A percentile compares a stretch with the other conserved stretches of the same genome.
Evolutionary conservation across 2,329 filamentous ascomycete genomes (phyloP).

Genomic region (Chaetomium strumarium): DNA sequence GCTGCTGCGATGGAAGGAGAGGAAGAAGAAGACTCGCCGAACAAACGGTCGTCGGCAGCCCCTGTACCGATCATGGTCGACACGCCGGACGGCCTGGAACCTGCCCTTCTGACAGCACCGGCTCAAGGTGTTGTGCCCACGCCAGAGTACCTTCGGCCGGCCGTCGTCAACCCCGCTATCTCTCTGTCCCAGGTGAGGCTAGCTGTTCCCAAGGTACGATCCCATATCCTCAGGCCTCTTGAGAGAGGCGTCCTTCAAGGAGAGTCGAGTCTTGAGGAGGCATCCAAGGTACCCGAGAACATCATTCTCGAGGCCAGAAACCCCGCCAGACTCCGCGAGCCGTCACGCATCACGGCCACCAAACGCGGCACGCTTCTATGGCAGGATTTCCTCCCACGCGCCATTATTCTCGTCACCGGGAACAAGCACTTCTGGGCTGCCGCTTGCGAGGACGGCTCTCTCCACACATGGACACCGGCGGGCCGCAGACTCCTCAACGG

Average conservation of each 20-base stretch:
- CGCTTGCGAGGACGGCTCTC: slow-evolving; percentile 83
- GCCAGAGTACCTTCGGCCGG: slow-evolving; percentile 81
- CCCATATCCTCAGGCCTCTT: slow-evolving; percentile 73
- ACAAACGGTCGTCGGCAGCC: slow-evolving; percentile 55
- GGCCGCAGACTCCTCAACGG: slow-evolving; percentile 81
- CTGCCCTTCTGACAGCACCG: slow-evolving; percentile 58
- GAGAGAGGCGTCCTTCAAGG: slow-evolving; percentile 57
- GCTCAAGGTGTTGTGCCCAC: slow-evolving; percentile 58
- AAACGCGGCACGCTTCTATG: slow-evolving; percentile 77
- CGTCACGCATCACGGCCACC: slow-evolving; percentile 74
- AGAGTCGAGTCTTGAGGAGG: slow-evolving; percentile 52
- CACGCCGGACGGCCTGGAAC: slow-evolving; percentile 69
- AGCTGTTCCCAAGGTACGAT: slow-evolving; percentile 80
- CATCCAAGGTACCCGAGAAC: slow-evolving; percentile 59
- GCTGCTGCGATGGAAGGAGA: slow-evolving; percentile 67
- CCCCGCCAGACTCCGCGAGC: slow-evolving; percentile 69
- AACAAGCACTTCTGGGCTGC: slow-evolving; percentile 89
- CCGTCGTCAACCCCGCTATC: slow-evolving; percentile 76
- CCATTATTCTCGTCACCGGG: slow-evolving; percentile 84
- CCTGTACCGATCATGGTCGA: slow-evolving; percentile 71
- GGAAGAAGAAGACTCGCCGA: slow-evolving; percentile 58
- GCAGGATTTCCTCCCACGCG: slow-evolving; percentile 87
- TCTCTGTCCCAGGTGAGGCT: slow-evolving; percentile 77
- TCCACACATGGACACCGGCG: slow-evolving; percentile 89
- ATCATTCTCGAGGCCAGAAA: slow-evolving; percentile 86